Percentiles rank a stretch among this genome's conserved stretches.
Evolutionary conservation across 805 yeast species (phyloP).

Genomic region (Spathaspora boniae): DNA sequence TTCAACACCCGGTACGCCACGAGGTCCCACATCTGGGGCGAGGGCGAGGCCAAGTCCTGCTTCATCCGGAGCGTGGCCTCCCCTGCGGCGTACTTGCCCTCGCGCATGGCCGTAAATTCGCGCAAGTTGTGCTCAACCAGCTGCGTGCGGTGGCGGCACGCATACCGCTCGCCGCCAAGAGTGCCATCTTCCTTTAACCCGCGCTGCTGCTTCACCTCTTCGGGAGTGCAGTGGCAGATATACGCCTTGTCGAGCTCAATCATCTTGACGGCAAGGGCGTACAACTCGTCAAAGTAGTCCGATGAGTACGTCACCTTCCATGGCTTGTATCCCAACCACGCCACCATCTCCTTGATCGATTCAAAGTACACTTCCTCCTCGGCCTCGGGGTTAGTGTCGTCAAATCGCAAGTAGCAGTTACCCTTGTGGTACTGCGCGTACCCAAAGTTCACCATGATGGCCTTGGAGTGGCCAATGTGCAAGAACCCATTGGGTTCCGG

Average conservation of each 20-base stretch:
- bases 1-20: constrained; percentile 94
- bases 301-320: constrained; percentile 95
- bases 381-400: constrained; percentile 98
- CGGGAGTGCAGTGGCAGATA: constrained; percentile 91
- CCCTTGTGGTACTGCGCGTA: constrained; percentile 86
- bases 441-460: constrained; percentile 98
- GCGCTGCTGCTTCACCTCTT: constrained; percentile 84
- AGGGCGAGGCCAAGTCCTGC: constrained; percentile 83
- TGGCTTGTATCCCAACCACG: constrained; percentile 93
- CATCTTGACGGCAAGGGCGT: constrained; percentile 82
- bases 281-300: constrained; percentile 88
- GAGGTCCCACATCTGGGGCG: constrained; percentile 99
- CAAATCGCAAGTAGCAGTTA: constrained; percentile 86
- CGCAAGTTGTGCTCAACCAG: constrained; percentile 68
- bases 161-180: constrained; percentile 86
- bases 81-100: constrained; percentile 84
- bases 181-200: constrained; percentile 91
- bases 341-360: constrained; percentile 77
- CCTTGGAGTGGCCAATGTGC: constrained; percentile 97
- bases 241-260: constrained; percentile 73
- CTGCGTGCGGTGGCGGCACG: constrained; percentile 73
- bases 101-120: constrained; percentile 88
- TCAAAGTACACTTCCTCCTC: constrained; percentile 91
- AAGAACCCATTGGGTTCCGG: constrained; percentile 98
- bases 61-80: constrained; percentile 96